Conservation (phyloP, 352 stramenopile species). For the Aphanomyces astaci region DNA sequence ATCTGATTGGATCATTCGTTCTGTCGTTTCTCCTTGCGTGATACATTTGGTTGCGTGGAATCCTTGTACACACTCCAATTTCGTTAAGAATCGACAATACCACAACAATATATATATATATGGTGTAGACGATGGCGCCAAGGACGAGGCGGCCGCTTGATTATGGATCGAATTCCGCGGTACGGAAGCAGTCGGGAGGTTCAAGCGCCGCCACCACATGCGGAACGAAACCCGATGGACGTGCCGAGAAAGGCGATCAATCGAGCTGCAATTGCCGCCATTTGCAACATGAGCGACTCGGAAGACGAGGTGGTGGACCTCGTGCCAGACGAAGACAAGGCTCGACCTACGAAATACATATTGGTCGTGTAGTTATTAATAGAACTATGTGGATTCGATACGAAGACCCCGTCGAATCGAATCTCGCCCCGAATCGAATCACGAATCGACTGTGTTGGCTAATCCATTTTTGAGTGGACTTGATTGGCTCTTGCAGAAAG, state of each 20-base stretch:
- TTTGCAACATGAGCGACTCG: slow-evolving; percentile 80
- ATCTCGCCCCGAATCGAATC: too few species aligned
- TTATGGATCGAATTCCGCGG: slow-evolving; percentile 69
- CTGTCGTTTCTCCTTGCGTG: background rate
- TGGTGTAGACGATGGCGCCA: slow-evolving; percentile 26
- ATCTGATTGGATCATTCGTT: too few species aligned
- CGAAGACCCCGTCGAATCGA: too few species aligned
- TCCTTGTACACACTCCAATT: too few species aligned
- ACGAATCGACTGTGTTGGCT: too few species aligned
- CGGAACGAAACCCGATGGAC: slow-evolving; percentile 13
- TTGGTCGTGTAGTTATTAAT: slow-evolving; percentile 8
- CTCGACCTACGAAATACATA: background rate
- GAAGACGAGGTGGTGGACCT: slow-evolving; percentile 66
- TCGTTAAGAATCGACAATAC: too few species aligned
- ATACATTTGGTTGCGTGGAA: too few species aligned
- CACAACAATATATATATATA: background rate
- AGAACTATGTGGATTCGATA: too few species aligned
- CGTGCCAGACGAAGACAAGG: slow-evolving; percentile 6
- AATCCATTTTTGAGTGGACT: too few species aligned
- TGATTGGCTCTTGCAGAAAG: too few species aligned
- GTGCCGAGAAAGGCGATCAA: background rate
- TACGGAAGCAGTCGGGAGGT: slow-evolving; percentile 50
- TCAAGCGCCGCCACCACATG: slow-evolving; percentile 32
- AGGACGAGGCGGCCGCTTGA: slow-evolving; percentile 54
- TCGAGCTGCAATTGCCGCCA: slow-evolving; percentile 50